Base-by-base conservation (phyloP, 2,329 filamentous ascomycete species). In the Diaporthe sp. region DNA sequence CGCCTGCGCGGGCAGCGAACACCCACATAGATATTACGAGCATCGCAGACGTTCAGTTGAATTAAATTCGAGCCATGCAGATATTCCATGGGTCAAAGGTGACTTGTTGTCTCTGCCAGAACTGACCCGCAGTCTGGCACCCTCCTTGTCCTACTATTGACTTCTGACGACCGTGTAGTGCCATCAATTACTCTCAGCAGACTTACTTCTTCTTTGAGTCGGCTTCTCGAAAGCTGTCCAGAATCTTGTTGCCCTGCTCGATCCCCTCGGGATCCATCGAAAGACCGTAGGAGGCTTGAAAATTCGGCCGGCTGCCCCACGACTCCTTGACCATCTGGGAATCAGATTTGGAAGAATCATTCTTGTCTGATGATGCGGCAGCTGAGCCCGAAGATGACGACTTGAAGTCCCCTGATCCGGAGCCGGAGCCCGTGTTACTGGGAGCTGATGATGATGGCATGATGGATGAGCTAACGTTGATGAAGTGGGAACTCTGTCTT, bases 241-340 rank as follows among this genome's bases (percentile, higher is more conserved):
- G 55, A 8, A 73, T 66, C 28, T 17, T 22, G 38, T 75, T 61
- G 22, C 64, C 70, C 35, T 75, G 55, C 3, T 61, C 35, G 17
- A 75, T 73, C 9, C 33, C 61, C 17, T 70, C 70, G 17, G 55
- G 30, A 13, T 47, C 45, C 74, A 75, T 75, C 25, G 22, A 15
- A 17, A 75, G 38, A 15, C 61, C 61, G 17, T 61, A 40, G 12
- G 74, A 75, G 7, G 42, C n/a, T 42, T 75, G 70, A 9, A 69
- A 75, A 22, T 10, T 25, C 6, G 22, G 35, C 2, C 70, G 70
- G 25, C 58, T 38, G 17, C 28, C 61, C 70, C 64, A 75, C 3
- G 58, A 42, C 9, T 69, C 35, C 45, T 70, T 73, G 52, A 60
- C 10, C 33, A 73, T 64, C n/a, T 28, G 22, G 54, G 64, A 13